These are phyloP conservation scores for Liquidambar formosana DNA, from an alignment of 164 flowering plant genomes.

Conservation along the genomic window DNA sequence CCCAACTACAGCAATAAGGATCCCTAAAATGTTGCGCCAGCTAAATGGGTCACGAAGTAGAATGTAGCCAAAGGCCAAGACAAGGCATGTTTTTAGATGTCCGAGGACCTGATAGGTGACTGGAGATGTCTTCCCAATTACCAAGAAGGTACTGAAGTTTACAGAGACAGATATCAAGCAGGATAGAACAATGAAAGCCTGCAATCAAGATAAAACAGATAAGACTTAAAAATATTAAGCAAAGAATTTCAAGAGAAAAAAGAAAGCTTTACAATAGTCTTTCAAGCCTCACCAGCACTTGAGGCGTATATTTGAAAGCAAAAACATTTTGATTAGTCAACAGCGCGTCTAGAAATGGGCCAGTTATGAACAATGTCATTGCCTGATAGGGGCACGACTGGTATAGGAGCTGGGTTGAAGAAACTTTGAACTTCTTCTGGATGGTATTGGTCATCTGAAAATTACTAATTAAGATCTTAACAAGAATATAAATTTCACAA, in stretches of 20 bases:
- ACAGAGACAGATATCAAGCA: constrained; percentile 94
- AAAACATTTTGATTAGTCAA: constrained; percentile 80
- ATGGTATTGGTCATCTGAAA: constrained; percentile 92
- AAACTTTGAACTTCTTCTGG: constrained; percentile 90
- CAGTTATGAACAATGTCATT: constrained; percentile 61
- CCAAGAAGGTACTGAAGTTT: constrained; percentile 94
- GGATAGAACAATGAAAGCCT: constrained; percentile 91
- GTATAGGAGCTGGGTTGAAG: constrained; percentile 93
- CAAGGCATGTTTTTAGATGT: constrained; percentile 93
- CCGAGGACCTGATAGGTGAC: constrained; percentile 97
- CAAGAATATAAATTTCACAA: constrained; percentile 4
- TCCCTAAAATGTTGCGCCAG: constrained; percentile 88
- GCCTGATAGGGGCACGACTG: constrained; percentile 95
- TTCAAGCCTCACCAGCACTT: constrained; percentile 72
- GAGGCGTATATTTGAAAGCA: constrained; percentile 85
- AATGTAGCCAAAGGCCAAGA: constrained; percentile 85
- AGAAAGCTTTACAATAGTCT: neutral
- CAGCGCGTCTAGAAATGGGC: constrained; percentile 85
- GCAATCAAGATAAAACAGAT: constrained; percentile 29
- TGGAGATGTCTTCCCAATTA: constrained; percentile 95
- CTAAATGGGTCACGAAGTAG: constrained; percentile 85
- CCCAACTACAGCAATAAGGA: constrained; percentile 78
- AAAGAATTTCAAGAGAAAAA: neutral
- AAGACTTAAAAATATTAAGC: neutral
- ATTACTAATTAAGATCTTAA: constrained; percentile 45